These are phyloP conservation scores for Tetrapyrgos nigripes DNA, from an alignment of 1,284 basidiomycete species.

Conservation along the genomic window DNA sequence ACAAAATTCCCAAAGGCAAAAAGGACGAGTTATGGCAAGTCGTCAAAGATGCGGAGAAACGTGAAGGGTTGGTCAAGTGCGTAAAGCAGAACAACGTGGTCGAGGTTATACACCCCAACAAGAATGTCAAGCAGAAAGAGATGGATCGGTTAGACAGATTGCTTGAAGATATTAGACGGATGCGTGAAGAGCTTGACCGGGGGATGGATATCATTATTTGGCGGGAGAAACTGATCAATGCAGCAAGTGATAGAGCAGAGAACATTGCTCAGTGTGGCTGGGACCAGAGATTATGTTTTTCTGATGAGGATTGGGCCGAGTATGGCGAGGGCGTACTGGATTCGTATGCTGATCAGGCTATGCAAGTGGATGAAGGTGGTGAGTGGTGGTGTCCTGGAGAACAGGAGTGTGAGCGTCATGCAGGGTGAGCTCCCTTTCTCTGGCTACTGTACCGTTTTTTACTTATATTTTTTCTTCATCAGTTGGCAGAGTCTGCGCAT, in stretches of 20 bases:
- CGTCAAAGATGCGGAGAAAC: slow-evolving; percentile 68
- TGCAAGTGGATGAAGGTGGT: slow-evolving; percentile 49
- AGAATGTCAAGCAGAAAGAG: slow-evolving; percentile 57
- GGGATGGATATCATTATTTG: slow-evolving; percentile 71
- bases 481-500: slow-evolving; percentile 83
- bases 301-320: slow-evolving; percentile 75
- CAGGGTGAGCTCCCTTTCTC: slow-evolving; percentile 56
- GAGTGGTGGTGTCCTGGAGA: slow-evolving; percentile 77
- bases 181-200: slow-evolving; percentile 67
- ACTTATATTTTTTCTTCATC: slow-evolving; percentile 13
- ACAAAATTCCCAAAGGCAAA: slow-evolving; percentile 64
- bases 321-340: slow-evolving; percentile 69
- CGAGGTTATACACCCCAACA: slow-evolving; percentile 40
- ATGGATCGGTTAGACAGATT: slow-evolving; percentile 54
- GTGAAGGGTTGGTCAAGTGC: slow-evolving; percentile 70
- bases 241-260: slow-evolving; percentile 68
- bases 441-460: slow-evolving; percentile 11
- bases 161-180: slow-evolving; percentile 59
- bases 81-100: slow-evolving; percentile 29
- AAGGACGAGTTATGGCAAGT: slow-evolving; percentile 71
- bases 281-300: slow-evolving; percentile 83
- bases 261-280: slow-evolving; percentile 76
- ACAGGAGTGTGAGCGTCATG: slow-evolving; percentile 79
- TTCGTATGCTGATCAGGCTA: slow-evolving; percentile 65
- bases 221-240: slow-evolving; percentile 69